Evolutionary conservation across 352 stramenopile genomes (phyloP).

Genomic region (Pythium inflatum): DNA sequence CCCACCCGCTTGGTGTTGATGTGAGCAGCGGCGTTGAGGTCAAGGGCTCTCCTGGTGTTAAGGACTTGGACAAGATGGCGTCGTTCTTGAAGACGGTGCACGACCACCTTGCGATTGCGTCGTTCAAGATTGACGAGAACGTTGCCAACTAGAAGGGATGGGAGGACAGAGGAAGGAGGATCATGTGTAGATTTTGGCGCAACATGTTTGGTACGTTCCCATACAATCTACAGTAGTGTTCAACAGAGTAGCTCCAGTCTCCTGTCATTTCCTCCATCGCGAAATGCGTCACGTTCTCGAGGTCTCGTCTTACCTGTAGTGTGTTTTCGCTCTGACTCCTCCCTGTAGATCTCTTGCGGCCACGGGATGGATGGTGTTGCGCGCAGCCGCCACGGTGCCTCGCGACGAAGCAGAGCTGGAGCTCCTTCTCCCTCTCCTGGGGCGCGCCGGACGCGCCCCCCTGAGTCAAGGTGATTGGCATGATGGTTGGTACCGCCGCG

Average conservation of each 20-base stretch:
- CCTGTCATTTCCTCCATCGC: too few species aligned
- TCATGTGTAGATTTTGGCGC: too few species aligned
- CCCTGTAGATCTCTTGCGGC: background rate
- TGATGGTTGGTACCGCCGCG: background rate
- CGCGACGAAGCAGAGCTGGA: background rate
- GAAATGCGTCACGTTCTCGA: too few species aligned
- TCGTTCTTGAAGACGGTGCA: conserved; percentile 69
- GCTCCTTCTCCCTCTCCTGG: background rate
- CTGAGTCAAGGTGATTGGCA: background rate
- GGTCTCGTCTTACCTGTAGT: too few species aligned
- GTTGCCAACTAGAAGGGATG: conserved; percentile 31
- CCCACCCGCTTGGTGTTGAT: conserved; percentile 93
- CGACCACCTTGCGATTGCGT: conserved; percentile 58
- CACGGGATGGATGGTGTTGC: background rate
- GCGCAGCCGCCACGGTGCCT: background rate
- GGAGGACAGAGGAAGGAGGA: too few species aligned
- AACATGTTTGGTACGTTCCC: too few species aligned
- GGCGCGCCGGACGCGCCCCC: too few species aligned
- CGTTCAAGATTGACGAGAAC: conserved; percentile 68
- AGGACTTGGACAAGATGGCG: conserved; percentile 63
- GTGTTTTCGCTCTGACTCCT: too few species aligned
- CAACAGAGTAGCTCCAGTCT: too few species aligned
- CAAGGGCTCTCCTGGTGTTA: conserved; percentile 65
- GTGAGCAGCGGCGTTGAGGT: conserved; percentile 96
- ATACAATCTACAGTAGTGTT: too few species aligned